phyloP scores from a whole-genome alignment of 169 alveolate species.

The Plasmodium fragile region DNA sequence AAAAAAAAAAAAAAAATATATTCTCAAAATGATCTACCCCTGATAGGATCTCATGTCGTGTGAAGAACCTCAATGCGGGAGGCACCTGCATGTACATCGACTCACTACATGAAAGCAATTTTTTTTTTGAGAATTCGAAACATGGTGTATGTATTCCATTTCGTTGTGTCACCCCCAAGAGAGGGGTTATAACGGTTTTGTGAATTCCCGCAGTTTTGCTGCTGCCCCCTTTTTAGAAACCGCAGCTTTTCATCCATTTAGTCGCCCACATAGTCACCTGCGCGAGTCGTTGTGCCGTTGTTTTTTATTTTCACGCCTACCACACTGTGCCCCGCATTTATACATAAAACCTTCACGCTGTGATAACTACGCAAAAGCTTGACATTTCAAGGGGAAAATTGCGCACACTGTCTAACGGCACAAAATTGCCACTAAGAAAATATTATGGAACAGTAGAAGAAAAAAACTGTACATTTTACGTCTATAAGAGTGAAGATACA shows the following conservation, averaged over 20 bases:
- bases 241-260: not conserved
- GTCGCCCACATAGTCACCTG: not conserved
- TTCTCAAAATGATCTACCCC: not conserved
- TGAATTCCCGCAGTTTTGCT: not conserved
- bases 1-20: not conserved
- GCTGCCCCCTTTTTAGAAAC: not conserved
- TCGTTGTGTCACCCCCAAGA: not conserved
- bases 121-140: not conserved
- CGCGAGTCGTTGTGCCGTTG: not conserved
- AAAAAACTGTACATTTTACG: not conserved
- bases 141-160: not conserved
- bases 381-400: not conserved
- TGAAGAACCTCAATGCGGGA: not conserved
- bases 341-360: not conserved
- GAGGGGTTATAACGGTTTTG: not conserved
- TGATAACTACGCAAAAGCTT: not conserved
- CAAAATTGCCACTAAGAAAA: not conserved
- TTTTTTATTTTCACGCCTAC: not conserved
- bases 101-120: not conserved
- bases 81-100: not conserved
- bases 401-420: not conserved
- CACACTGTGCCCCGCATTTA: not conserved
- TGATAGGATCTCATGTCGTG: not conserved
- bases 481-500: not conserved
- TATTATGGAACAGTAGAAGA: not conserved